Evolutionary conservation across 2,329 filamentous ascomycete species (phyloP).

Genomic region (Trichothecium roseum): DNA sequence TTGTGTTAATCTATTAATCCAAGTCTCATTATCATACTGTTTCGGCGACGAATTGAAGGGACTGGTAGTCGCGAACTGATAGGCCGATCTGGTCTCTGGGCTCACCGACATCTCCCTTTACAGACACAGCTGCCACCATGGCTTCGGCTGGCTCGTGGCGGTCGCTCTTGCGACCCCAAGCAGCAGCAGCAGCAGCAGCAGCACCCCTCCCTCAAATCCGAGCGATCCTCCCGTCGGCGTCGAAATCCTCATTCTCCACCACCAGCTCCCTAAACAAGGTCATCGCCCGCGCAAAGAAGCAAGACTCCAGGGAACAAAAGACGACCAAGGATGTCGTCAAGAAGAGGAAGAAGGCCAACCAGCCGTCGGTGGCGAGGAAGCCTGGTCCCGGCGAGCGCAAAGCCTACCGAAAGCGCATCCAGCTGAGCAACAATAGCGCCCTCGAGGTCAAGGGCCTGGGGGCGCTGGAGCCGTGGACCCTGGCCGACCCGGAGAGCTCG

Average conservation of each 20-base stretch:
- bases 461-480: constrained; percentile 44
- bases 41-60: too few relatives aligned
- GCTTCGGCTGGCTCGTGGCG: constrained; percentile 29
- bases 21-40: too few relatives aligned
- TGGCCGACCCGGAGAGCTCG: constrained; percentile 42
- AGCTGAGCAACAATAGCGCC: constrained; percentile 90
- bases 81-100: too few relatives aligned
- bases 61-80: too few relatives aligned
- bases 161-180: constrained; percentile 26
- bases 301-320: constrained; percentile 13
- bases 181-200: background rate
- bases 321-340: constrained; percentile 33
- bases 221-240: background rate
- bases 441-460: constrained; percentile 61
- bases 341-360: constrained; percentile 18
- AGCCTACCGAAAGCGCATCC: constrained; percentile 76
- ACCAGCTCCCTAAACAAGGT: constrained; percentile 17
- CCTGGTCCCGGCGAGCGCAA: constrained; percentile 73
- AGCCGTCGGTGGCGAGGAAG: background rate
- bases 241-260: constrained; percentile 31
- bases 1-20: too few relatives aligned
- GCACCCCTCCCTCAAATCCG: background rate
- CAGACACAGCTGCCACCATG: constrained; percentile 16
- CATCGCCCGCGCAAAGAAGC: constrained; percentile 9
- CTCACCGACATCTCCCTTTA: too few relatives aligned